Conservation (phyloP, 306 rosid genomes). For the Malus orientalis region DNA sequence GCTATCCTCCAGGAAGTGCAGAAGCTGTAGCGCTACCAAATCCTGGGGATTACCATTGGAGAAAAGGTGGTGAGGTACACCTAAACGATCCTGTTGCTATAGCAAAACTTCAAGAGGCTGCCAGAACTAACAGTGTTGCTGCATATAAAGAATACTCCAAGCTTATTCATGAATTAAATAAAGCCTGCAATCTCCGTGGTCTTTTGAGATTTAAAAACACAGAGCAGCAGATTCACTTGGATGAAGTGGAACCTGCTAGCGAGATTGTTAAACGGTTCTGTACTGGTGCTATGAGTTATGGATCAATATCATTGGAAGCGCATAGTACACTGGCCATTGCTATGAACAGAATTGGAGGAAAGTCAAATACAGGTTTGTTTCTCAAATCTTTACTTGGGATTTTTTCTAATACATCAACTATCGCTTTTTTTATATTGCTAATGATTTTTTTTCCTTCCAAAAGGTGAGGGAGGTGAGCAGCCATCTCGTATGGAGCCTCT, state of each 20-base stretch:
- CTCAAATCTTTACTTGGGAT: neutral
- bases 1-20: slow-evolving; percentile 80
- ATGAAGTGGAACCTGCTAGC: slow-evolving; percentile 89
- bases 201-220: slow-evolving; percentile 73
- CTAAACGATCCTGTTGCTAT: slow-evolving; percentile 94
- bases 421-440: neutral
- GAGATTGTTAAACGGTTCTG: slow-evolving; percentile 94
- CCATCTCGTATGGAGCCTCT: slow-evolving; percentile 98
- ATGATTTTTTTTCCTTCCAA: neutral
- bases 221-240: slow-evolving; percentile 49
- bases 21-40: slow-evolving; percentile 92
- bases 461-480: slow-evolving; percentile 99
- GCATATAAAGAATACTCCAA: slow-evolving; percentile 89
- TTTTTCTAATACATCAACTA: neutral
- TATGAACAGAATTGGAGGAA: slow-evolving; percentile 93
- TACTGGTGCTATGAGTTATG: slow-evolving; percentile 99
- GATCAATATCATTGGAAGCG: slow-evolving; percentile 95
- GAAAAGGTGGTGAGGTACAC: slow-evolving; percentile 97
- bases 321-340: slow-evolving; percentile 87
- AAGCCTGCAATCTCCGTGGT: slow-evolving; percentile 92
- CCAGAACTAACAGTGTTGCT: slow-evolving; percentile 78
- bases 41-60: slow-evolving; percentile 99
- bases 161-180: slow-evolving; percentile 72
- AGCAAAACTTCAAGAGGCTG: slow-evolving; percentile 93
- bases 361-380: slow-evolving; percentile 86